Conservation (phyloP, 768 basidiomycete species). For the Termitomyces titanicus region DNA sequence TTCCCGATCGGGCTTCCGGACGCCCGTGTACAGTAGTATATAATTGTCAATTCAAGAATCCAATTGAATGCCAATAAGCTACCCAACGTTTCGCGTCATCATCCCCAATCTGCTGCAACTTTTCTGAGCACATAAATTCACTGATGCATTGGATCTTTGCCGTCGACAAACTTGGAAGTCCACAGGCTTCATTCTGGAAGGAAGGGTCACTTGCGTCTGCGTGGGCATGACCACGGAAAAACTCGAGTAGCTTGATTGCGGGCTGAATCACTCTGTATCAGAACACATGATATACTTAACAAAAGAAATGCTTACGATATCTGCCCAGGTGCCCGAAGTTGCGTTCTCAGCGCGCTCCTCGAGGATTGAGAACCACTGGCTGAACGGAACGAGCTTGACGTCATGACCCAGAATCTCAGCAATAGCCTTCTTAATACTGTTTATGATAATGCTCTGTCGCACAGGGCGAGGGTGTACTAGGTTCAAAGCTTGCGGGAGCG, state of each 20-base stretch:
- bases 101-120: not conserved
- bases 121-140: not conserved
- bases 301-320: slow-evolving; percentile 4
- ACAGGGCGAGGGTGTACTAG: slow-evolving; percentile 31
- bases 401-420: slow-evolving; percentile 1
- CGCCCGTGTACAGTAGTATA: not conserved
- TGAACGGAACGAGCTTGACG: slow-evolving; percentile 6
- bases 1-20: too few relatives aligned
- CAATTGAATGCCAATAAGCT: slow-evolving; percentile 6
- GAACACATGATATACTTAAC: not conserved
- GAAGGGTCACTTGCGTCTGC: slow-evolving; percentile 3
- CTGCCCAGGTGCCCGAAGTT: not conserved
- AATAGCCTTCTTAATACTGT: not conserved
- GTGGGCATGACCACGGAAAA: slow-evolving; percentile 22
- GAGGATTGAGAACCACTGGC: slow-evolving; percentile 15
- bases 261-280: slow-evolving; percentile 18
- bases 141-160: not conserved
- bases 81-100: slow-evolving; percentile 9
- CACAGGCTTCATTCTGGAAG: slow-evolving; percentile 1
- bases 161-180: slow-evolving; percentile 4
- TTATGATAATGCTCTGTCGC: slow-evolving; percentile 15
- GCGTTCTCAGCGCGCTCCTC: slow-evolving; percentile 9
- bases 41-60: not conserved
- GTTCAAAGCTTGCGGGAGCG: slow-evolving; percentile 20
- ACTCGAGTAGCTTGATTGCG: slow-evolving; percentile 30